A percentile compares a stretch with the other conserved stretches of the same genome.
Evolutionary conservation across 1,284 basidiomycete genomes (phyloP).

Genomic region (Ganoderma sinense): DNA sequence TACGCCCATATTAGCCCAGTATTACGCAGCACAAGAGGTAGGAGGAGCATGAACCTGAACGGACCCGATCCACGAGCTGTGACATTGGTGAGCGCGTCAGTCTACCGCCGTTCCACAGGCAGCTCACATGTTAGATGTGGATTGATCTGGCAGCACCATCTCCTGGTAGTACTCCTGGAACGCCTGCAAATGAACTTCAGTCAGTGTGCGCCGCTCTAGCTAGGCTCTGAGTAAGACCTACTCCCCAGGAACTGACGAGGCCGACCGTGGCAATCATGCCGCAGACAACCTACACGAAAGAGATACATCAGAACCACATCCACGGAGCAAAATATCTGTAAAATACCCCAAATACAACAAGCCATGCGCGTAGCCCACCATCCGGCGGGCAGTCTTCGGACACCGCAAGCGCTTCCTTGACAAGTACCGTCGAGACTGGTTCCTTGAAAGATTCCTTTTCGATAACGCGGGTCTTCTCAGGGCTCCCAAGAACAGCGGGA

Average conservation of each 20-base stretch:
- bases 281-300: neutral
- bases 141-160: neutral
- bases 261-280: neutral
- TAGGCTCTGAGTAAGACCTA: neutral
- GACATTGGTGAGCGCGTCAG: neutral
- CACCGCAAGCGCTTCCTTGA: neutral
- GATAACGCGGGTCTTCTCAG: neutral
- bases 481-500: neutral
- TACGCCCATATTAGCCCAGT: too few relatives aligned
- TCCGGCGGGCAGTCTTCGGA: neutral
- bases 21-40: neutral
- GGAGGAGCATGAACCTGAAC: neutral
- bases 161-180: slow-evolving; percentile 2
- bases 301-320: neutral
- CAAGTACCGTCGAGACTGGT: neutral
- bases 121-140: neutral
- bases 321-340: neutral
- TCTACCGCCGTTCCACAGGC: neutral
- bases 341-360: neutral
- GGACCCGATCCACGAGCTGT: neutral
- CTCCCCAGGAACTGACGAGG: neutral
- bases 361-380: neutral
- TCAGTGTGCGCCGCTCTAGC: neutral
- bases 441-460: neutral
- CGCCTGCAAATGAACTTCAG: neutral